phyloP scores from a whole-genome alignment of 805 yeast species.

The Sugiyamaella lignohabitans region DNA sequence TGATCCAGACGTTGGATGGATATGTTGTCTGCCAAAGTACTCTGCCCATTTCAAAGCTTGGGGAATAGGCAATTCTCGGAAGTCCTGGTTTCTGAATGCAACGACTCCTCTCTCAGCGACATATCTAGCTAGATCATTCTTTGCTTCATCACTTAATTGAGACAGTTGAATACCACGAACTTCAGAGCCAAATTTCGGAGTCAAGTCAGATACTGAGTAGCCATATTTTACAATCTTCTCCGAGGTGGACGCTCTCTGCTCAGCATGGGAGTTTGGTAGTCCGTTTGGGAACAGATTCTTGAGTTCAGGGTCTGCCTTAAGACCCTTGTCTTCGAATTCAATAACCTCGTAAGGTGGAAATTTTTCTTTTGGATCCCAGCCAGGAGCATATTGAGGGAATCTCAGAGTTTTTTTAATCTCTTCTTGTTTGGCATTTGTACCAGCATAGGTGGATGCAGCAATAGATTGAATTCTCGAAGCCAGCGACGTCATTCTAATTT shows the following conservation, averaged over 20 bases:
- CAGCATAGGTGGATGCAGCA: background rate
- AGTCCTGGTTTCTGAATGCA: slow-evolving; percentile 64
- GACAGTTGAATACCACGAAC: slow-evolving; percentile 59
- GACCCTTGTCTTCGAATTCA: slow-evolving; percentile 12
- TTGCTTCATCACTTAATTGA: slow-evolving; percentile 44
- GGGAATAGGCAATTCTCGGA: slow-evolving; percentile 36
- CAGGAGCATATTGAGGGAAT: slow-evolving; percentile 53
- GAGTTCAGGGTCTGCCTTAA: slow-evolving; percentile 49
- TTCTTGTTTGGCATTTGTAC: background rate
- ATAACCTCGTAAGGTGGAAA: slow-evolving; percentile 46
- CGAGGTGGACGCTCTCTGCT: slow-evolving; percentile 1
- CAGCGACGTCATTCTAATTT: background rate
- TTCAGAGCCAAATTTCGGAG: slow-evolving; percentile 69
- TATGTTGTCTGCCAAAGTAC: slow-evolving; percentile 63
- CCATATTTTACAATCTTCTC: slow-evolving; percentile 22
- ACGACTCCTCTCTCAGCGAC: slow-evolving; percentile 72
- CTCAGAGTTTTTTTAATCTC: background rate
- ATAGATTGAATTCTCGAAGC: background rate
- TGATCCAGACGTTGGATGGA: slow-evolving; percentile 70
- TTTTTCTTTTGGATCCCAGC: slow-evolving; percentile 56
- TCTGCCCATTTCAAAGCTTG: slow-evolving; percentile 44
- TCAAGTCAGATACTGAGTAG: slow-evolving; percentile 34
- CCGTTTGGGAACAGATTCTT: slow-evolving; percentile 42
- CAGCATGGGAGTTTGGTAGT: slow-evolving; percentile 1
- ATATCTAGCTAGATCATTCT: slow-evolving; percentile 61